phyloP scores from a whole-genome alignment of 2,329 filamentous ascomycete genomes.

The Ceratocystis alfenasii region DNA sequence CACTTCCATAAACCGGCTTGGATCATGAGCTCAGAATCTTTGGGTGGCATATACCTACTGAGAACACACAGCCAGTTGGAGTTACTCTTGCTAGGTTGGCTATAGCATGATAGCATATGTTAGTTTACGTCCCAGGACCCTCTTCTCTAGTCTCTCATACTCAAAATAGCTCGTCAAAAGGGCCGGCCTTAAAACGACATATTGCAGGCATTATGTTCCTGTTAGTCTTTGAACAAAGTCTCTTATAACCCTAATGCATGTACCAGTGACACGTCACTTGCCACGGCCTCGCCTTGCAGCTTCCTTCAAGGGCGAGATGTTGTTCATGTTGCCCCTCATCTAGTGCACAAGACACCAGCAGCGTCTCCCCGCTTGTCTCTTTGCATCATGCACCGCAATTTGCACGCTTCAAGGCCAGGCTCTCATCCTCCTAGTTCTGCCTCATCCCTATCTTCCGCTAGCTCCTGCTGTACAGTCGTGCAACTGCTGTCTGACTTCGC shows the following conservation, averaged over 20 bases:
- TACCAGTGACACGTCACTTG: neutral
- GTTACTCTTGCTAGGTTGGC: too few species aligned
- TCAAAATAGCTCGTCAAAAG: neutral
- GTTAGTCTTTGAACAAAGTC: neutral
- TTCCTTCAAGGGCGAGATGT: neutral
- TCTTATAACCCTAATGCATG: neutral
- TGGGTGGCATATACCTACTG: neutral
- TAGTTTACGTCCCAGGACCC: too few species aligned
- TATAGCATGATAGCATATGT: too few species aligned
- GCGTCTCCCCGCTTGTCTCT: neutral
- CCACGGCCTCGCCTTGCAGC: neutral
- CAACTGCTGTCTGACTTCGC: slow-evolving; percentile 5
- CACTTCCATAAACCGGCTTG: neutral
- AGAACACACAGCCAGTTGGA: neutral
- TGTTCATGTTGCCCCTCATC: neutral
- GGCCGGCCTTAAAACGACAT: neutral
- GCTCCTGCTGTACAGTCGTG: neutral
- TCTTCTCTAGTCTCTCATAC: too few species aligned
- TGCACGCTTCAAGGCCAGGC: neutral
- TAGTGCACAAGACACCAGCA: neutral
- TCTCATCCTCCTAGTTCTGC: neutral
- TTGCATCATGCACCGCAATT: too few species aligned
- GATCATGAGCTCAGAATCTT: neutral
- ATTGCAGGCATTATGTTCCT: neutral
- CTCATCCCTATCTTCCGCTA: neutral